Base-by-base conservation (phyloP, 2,329 filamentous ascomycete species). In the Endoconidiophora polonica region DNA sequence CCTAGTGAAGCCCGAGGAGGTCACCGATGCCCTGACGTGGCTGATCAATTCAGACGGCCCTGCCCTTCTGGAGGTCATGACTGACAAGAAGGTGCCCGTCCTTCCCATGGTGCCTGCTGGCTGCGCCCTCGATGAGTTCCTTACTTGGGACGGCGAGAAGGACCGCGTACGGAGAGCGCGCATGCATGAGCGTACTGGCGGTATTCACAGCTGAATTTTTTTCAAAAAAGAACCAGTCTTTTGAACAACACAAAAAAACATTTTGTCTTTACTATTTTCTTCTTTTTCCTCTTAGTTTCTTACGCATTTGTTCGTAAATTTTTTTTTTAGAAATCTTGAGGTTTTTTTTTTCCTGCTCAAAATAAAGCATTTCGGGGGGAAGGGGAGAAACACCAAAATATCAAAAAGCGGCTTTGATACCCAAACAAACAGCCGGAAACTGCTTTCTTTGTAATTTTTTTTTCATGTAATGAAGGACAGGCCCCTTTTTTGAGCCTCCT, bases 91-190 rank as follows among this genome's bases (percentile, higher is more conserved):
- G 76, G 82, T 91, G 23, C 90, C 90, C 44, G 90, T 98, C n/a
- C 69, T 96, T 60, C 91, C 91, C 37, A 96, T 96, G 91, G 91
- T 98, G 44, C 90, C 90, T 3, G 81, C 78, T 38, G 91, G 91
- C 37, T 81, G 76, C 55, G 90, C 74, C 53, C 72, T 98, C 59
- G 86, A 96, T 63, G 91, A 96, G 66, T 95, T 96, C 68, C 72
- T 96, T 62, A 76, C 88, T 16, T 94, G 86, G 66, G 86, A 94
- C 64, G 74, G 79, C 69, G 76, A 66, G 56, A 83, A 81, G 66
- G 81, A 85, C 58, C 76, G 76, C 65, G 68, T 75, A 60, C 72
- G 81, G 59, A 74, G 77, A 66, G 76, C 76, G 58, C 58, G 79
- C 58, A 83, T 84, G 78, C 72, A 71, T 57, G 66, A 79, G 64